These are phyloP conservation scores for Thalassia testudinum DNA, from an alignment of 116 monocot species.

Conservation along the genomic window DNA sequence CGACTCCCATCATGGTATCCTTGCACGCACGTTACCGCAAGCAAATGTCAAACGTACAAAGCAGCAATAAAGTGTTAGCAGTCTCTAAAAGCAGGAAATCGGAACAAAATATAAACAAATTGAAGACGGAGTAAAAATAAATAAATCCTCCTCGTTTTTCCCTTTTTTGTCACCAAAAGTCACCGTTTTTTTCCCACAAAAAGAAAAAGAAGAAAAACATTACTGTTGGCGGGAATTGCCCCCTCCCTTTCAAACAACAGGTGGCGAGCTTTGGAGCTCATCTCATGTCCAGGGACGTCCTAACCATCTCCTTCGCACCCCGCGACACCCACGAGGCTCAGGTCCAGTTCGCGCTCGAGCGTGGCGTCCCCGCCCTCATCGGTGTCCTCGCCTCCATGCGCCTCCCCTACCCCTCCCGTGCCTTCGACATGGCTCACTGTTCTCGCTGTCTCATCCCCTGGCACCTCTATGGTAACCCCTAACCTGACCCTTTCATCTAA, in stretches of 20 bases:
- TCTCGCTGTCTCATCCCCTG: slow-evolving; percentile 86
- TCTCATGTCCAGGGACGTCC: slow-evolving; percentile 43
- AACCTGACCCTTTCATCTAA: background rate
- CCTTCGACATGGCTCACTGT: slow-evolving; percentile 85
- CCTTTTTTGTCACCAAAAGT: too few relatives aligned
- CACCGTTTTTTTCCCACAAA: too few relatives aligned
- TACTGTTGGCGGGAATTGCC: background rate
- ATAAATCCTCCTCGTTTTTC: too few relatives aligned
- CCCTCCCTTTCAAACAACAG: slow-evolving; percentile 5
- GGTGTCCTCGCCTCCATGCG: slow-evolving; percentile 64
- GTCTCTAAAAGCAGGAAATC: too few relatives aligned
- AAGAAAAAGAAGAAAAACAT: too few relatives aligned
- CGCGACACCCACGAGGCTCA: slow-evolving; percentile 71
- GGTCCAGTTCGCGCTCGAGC: slow-evolving; percentile 76
- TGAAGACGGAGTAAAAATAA: too few relatives aligned
- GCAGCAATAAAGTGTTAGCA: too few relatives aligned
- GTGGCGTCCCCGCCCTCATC: slow-evolving; percentile 69
- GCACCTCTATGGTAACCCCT: slow-evolving; percentile 35
- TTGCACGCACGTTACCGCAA: too few relatives aligned
- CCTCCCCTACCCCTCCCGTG: slow-evolving; percentile 56
- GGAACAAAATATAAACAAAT: too few relatives aligned
- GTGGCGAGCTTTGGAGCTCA: slow-evolving; percentile 80
- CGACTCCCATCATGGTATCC: too few relatives aligned
- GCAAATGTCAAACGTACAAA: too few relatives aligned
- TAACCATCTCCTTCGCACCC: slow-evolving; percentile 61